Conservation (phyloP, 192 early-diverging fungal species). For the Phycomyces nitens region DNA sequence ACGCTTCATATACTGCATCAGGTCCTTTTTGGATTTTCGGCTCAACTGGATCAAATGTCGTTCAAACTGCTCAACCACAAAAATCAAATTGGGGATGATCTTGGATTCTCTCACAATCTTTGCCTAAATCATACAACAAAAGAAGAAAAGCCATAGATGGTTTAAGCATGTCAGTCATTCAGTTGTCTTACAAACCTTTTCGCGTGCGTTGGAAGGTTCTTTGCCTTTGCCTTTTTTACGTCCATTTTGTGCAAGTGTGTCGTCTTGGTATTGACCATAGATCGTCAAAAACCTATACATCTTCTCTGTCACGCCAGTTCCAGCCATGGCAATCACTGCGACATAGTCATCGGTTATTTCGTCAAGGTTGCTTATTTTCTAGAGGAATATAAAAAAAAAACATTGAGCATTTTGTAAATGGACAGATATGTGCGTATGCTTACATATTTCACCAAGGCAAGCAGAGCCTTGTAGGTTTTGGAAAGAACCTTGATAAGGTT, state of each 20-base stretch:
- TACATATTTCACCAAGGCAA: constrained; percentile 45
- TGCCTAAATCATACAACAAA: constrained; percentile 32
- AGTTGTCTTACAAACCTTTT: constrained; percentile 28
- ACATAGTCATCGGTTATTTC: constrained; percentile 40
- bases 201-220: constrained; percentile 7
- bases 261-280: constrained; percentile 24
- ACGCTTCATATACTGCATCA: constrained; percentile 73
- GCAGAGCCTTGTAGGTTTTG: constrained; percentile 46
- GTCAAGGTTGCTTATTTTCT: constrained; percentile 22
- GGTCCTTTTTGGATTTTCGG: constrained; percentile 64
- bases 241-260: not conserved
- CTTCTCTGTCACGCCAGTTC: constrained; percentile 42
- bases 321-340: constrained; percentile 43
- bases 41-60: constrained; percentile 65
- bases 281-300: constrained; percentile 49
- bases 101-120: constrained; percentile 68
- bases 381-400: not conserved
- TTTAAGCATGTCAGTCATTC: too few relatives aligned
- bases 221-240: constrained; percentile 30
- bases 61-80: constrained; percentile 73
- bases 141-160: not conserved
- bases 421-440: not conserved
- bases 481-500: constrained; percentile 45
- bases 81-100: constrained; percentile 70
- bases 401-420: too few relatives aligned